These are phyloP conservation scores for Ophiocordyceps australis DNA, from an alignment of 2,329 filamentous ascomycete genomes.

Conservation along the genomic window DNA sequence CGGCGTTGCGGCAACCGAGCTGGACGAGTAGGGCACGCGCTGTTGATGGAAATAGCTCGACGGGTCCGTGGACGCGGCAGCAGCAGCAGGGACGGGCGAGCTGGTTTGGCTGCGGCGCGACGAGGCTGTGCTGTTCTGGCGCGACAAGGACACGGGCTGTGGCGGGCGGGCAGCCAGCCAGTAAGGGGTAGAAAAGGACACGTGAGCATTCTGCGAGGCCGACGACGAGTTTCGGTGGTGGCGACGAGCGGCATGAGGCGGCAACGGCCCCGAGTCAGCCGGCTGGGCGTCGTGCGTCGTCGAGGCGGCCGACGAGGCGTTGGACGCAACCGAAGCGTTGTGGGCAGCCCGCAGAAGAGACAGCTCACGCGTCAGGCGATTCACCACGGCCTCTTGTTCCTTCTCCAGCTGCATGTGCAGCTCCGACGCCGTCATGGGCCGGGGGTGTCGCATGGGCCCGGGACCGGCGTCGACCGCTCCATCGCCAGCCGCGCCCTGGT, in stretches of 20 bases:
- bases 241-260: slow-evolving; percentile 34
- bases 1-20: slow-evolving; percentile 20
- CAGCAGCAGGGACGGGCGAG: slow-evolving; percentile 24
- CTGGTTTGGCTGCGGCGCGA: slow-evolving; percentile 32
- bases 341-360: slow-evolving; percentile 58
- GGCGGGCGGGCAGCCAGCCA: slow-evolving; percentile 23
- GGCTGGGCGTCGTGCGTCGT: slow-evolving; percentile 30
- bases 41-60: slow-evolving; percentile 30
- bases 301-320: slow-evolving; percentile 42
- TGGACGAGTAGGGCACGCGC: slow-evolving; percentile 18
- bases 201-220: slow-evolving; percentile 30
- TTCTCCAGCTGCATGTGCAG: slow-evolving; percentile 82
- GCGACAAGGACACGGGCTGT: slow-evolving; percentile 24
- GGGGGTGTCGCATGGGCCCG: slow-evolving; percentile 69
- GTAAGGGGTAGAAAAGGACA: slow-evolving; percentile 15
- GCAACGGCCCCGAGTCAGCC: slow-evolving; percentile 28
- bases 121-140: slow-evolving; percentile 37
- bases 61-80: slow-evolving; percentile 23
- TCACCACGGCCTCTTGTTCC: slow-evolving; percentile 90
- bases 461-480: slow-evolving; percentile 35
- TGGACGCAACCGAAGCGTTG: slow-evolving; percentile 47
- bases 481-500: slow-evolving; percentile 7
- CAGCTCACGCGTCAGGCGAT: slow-evolving; percentile 80
- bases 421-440: slow-evolving; percentile 75
- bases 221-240: slow-evolving; percentile 42